Evolutionary conservation across 1,284 basidiomycete species (phyloP).

Genomic region (Rhodotorula sp.): DNA sequence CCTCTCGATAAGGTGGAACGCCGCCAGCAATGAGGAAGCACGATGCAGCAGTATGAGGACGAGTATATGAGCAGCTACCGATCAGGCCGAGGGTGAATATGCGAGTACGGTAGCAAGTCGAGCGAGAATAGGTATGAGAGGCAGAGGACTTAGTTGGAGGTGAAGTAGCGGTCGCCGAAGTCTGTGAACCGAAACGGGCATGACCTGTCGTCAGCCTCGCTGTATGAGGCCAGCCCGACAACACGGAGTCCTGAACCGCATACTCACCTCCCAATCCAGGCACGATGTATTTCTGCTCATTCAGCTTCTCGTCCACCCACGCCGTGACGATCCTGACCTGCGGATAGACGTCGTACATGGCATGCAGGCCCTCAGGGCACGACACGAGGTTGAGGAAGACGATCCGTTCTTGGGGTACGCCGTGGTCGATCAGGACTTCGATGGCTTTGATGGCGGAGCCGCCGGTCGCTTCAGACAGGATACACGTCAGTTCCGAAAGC

Average conservation of each 20-base stretch:
- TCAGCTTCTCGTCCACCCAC: conserved; percentile 94
- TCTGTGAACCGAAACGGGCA: conserved; percentile 17
- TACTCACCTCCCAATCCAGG: conserved; percentile 62
- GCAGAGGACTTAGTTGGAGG: neutral
- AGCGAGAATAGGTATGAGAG: neutral
- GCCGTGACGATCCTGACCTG: conserved; percentile 86
- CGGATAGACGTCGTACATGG: conserved; percentile 78
- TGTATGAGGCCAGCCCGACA: neutral
- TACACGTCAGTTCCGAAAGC: too few species aligned
- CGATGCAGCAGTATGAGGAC: too few species aligned
- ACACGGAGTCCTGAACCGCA: neutral
- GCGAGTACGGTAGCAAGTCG: too few species aligned
- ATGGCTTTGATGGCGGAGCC: conserved; percentile 98
- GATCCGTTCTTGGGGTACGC: conserved; percentile 79
- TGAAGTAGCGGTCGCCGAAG: conserved; percentile 45
- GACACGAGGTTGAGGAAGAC: conserved; percentile 96
- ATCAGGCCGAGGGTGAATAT: too few species aligned
- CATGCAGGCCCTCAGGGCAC: conserved; percentile 83
- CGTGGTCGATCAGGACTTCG: conserved; percentile 85
- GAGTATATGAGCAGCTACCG: too few species aligned
- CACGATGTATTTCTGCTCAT: conserved; percentile 60
- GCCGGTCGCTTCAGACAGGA: conserved; percentile 72
- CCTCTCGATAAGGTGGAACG: too few species aligned
- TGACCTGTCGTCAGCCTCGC: neutral
- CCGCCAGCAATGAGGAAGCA: too few species aligned